A percentile compares a stretch with the other conserved stretches of the same genome.
Conservation (phyloP, 2,329 filamentous ascomycete species). For the Colletotrichum kahawae region DNA sequence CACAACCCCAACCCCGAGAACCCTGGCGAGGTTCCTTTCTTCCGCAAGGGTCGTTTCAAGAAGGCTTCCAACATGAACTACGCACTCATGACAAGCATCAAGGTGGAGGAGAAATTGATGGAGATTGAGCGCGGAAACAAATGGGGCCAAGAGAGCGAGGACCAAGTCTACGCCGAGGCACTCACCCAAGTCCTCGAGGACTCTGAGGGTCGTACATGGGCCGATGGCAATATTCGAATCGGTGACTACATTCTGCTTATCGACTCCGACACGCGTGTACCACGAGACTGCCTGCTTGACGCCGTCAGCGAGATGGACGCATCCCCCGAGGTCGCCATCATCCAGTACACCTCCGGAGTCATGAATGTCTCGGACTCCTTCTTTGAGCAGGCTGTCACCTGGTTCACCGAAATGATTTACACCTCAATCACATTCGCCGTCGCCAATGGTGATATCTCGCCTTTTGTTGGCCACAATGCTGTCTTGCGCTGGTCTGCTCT, state of each 20-base stretch:
- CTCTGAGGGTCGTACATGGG: slow-evolving; percentile 58
- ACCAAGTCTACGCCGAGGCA: slow-evolving; percentile 47
- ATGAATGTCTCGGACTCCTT: slow-evolving; percentile 77
- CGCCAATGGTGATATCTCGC: slow-evolving; percentile 73
- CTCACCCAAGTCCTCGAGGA: slow-evolving; percentile 52
- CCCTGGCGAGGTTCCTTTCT: slow-evolving; percentile 52
- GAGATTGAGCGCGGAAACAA: slow-evolving; percentile 41
- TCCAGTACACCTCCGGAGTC: slow-evolving; percentile 76
- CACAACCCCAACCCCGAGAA: slow-evolving; percentile 58
- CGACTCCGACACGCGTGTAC: slow-evolving; percentile 73
- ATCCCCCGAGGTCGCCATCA: slow-evolving; percentile 72
- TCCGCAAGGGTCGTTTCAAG: slow-evolving; percentile 66
- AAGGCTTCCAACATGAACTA: slow-evolving; percentile 75
- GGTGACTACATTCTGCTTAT: slow-evolving; percentile 70
- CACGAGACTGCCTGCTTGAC: slow-evolving; percentile 70
- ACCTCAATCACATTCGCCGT: slow-evolving; percentile 74
- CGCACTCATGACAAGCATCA: slow-evolving; percentile 57
- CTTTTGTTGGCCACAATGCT: slow-evolving; percentile 81
- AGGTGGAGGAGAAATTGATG: slow-evolving; percentile 58
- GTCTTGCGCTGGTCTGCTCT: slow-evolving; percentile 68
- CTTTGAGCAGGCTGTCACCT: slow-evolving; percentile 78
- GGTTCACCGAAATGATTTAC: slow-evolving; percentile 82
- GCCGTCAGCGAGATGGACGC: slow-evolving; percentile 75
- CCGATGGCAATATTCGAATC: slow-evolving; percentile 60
- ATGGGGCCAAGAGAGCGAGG: slow-evolving; percentile 45